A percentile compares a stretch with the other conserved stretches of the same genome.
Conservation (phyloP, 345 rosid species). For the Geranium rotundifolium region DNA sequence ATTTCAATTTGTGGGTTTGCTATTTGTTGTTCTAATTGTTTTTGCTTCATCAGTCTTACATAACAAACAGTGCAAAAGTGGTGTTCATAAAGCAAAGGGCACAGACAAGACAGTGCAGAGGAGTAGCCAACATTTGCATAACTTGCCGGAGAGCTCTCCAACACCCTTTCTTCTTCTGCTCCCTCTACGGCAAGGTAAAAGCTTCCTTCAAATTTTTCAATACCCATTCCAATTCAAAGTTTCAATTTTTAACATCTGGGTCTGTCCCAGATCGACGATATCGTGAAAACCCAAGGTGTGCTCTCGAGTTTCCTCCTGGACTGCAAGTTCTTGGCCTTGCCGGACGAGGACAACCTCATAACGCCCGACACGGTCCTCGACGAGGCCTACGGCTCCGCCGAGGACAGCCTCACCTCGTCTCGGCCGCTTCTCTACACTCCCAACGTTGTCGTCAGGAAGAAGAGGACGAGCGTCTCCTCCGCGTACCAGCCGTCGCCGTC, state of each 20-base stretch:
- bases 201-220: not conserved
- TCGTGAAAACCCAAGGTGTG: conserved; percentile 41
- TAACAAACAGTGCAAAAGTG: conserved; percentile 53
- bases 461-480: conserved; percentile 54
- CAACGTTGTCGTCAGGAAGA: conserved; percentile 70
- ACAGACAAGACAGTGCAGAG: conserved; percentile 36
- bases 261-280: conserved; percentile 42
- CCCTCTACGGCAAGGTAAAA: conserved; percentile 24
- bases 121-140: conserved; percentile 36
- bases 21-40: not conserved
- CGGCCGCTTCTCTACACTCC: conserved; percentile 50
- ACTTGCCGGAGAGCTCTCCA: conserved; percentile 41
- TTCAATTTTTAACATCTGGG: not conserved
- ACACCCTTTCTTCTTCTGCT: conserved; percentile 20
- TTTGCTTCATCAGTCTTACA: conserved; percentile 34
- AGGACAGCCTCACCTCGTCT: conserved; percentile 40
- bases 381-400: conserved; percentile 35
- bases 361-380: conserved; percentile 62
- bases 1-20: not conserved
- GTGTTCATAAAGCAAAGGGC: conserved; percentile 50
- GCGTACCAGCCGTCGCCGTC: conserved; percentile 3
- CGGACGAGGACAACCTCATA: conserved; percentile 38
- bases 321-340: conserved; percentile 52
- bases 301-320: conserved; percentile 47
- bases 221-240: not conserved